phyloP scores from a whole-genome alignment of 2,329 filamentous ascomycete species.

The Nigrospora oryzae region DNA sequence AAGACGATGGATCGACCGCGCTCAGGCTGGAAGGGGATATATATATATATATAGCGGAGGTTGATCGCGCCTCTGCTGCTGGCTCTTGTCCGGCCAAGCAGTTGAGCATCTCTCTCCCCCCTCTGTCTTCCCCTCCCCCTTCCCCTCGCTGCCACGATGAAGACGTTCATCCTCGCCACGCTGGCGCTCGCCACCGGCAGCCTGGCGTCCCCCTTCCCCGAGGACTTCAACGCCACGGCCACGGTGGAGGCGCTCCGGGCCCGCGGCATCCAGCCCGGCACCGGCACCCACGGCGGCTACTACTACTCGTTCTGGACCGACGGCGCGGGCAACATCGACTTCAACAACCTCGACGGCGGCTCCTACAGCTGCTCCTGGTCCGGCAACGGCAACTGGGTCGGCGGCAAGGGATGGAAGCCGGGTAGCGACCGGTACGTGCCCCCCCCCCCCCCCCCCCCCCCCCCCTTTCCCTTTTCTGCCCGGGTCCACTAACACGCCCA shows the following conservation, averaged over 20 bases:
- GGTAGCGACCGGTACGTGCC: constrained; percentile 8
- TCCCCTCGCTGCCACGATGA: too few species aligned
- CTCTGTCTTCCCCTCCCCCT: too few species aligned
- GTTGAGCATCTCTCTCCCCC: too few species aligned
- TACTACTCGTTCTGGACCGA: constrained; percentile 46
- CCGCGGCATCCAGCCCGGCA: not conserved
- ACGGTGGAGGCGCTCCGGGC: not conserved
- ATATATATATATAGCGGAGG: too few species aligned
- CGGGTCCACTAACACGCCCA: too few species aligned
- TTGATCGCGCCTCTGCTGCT: too few species aligned
- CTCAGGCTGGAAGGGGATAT: too few species aligned
- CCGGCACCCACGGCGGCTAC: constrained; percentile 1
- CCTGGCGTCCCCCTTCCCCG: not conserved
- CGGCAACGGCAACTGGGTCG: constrained; percentile 36
- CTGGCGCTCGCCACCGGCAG: not conserved
- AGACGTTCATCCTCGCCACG: not conserved
- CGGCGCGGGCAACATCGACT: constrained; percentile 36
- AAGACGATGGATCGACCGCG: too few species aligned
- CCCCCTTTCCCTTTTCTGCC: too few species aligned
- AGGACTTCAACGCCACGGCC: not conserved
- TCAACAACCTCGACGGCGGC: constrained; percentile 44
- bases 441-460: not conserved
- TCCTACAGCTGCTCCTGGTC: constrained; percentile 39
- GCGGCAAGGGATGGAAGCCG: constrained; percentile 39
- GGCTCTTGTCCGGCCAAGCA: too few species aligned